Conservation (phyloP, 1,284 basidiomycete species). For the Trametes polyzona region DNA sequence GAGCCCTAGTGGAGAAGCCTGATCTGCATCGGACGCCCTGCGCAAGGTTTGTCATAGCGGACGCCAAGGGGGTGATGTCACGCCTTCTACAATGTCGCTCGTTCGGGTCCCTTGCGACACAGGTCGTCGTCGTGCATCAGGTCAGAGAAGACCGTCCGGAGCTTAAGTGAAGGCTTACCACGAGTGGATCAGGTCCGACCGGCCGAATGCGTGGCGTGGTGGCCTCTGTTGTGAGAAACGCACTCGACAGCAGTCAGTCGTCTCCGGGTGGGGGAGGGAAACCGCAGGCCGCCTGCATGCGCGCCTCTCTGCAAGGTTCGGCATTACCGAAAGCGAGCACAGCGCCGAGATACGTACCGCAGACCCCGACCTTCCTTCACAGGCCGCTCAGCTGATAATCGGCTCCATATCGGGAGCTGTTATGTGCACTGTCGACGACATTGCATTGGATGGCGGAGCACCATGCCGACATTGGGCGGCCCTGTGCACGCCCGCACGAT, state of each 20-base stretch:
- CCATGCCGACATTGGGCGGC: background rate
- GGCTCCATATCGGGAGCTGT: background rate
- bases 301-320: background rate
- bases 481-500: background rate
- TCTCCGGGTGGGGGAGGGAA: background rate
- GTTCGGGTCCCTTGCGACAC: background rate
- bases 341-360: background rate
- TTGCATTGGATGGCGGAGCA: background rate
- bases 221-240: background rate
- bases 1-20: background rate
- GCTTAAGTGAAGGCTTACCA: background rate
- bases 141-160: background rate
- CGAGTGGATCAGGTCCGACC: background rate
- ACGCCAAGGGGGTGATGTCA: constrained; percentile 11
- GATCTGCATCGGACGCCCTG: constrained; percentile 6
- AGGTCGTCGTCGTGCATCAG: background rate
- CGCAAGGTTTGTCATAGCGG: constrained; percentile 1
- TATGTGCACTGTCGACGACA: background rate
- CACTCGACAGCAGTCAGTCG: background rate
- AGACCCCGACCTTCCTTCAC: background rate
- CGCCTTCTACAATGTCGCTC: background rate
- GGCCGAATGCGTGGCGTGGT: background rate
- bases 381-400: background rate
- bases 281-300: background rate
- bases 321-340: background rate